A percentile compares a stretch with the other conserved stretches of the same genome.
phyloP scores from a whole-genome alignment of 2,329 filamentous ascomycete species.

The Scedosporium boydii region DNA sequence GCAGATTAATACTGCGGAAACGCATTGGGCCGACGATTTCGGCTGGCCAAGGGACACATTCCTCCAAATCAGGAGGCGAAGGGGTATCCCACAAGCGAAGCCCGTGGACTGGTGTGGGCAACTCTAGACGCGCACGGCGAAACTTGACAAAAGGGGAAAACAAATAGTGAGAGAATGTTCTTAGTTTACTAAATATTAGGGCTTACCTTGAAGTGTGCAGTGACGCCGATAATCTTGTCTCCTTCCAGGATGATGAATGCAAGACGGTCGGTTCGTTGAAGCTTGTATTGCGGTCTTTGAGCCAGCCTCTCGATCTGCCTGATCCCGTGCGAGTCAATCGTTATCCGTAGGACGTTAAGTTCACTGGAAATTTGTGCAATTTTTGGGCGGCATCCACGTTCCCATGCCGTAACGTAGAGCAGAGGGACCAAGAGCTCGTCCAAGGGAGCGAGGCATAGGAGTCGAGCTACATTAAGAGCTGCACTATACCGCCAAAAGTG shows the following conservation, averaged over 20 bases:
- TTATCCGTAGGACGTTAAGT: conserved; percentile 9
- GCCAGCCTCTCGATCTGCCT: conserved; percentile 9
- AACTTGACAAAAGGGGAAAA: not conserved
- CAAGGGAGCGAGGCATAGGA: not conserved
- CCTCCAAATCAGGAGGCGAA: conserved; percentile 7
- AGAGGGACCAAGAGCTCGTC: conserved; percentile 9
- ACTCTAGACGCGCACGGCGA: conserved; percentile 6
- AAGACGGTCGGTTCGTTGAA: not conserved
- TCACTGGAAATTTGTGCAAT: conserved; percentile 1
- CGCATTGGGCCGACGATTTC: conserved; percentile 4
- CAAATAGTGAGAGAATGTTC: not conserved
- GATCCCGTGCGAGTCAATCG: conserved; percentile 11
- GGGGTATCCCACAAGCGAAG: conserved; percentile 12
- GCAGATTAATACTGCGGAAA: conserved; percentile 10
- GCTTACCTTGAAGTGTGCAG: conserved; percentile 10
- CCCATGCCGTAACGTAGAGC: conserved; percentile 6
- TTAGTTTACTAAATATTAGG: not conserved
- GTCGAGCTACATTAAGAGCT: not conserved
- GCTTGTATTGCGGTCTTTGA: not conserved
- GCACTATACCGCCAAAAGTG: conserved; percentile 8
- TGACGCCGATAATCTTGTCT: not conserved
- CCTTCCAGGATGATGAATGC: conserved; percentile 8
- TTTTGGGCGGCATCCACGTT: conserved; percentile 4
- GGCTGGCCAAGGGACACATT: conserved; percentile 8
- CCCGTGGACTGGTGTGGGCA: conserved; percentile 5